Conservation (phyloP, 495 filamentous ascomycete genomes). For the Glarea lozoyensis region DNA sequence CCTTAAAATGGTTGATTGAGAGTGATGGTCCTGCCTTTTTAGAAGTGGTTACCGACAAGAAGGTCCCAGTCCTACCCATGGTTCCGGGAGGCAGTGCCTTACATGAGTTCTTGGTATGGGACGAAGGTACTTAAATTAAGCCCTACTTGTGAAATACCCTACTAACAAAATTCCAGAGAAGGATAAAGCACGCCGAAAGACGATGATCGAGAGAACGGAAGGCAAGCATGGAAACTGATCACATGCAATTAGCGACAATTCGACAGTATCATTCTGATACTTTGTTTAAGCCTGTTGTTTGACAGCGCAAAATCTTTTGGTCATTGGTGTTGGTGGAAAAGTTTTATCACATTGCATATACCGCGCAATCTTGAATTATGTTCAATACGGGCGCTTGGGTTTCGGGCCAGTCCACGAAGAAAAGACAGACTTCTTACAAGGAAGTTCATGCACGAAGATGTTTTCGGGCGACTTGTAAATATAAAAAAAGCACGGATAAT, state of each 20-base stretch:
- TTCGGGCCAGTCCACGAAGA: too few species aligned
- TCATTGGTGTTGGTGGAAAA: too few species aligned
- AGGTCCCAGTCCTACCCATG: conserved; percentile 98
- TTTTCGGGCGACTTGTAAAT: too few species aligned
- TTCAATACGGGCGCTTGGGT: too few species aligned
- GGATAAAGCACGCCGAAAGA: conserved; percentile 61
- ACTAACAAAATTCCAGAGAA: conserved; percentile 47
- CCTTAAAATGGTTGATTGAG: conserved; percentile 82
- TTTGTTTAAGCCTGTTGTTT: too few species aligned
- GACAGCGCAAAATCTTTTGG: too few species aligned
- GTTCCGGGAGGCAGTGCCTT: conserved; percentile 79
- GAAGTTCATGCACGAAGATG: too few species aligned
- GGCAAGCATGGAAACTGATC: conserved; percentile 30
- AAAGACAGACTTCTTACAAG: too few species aligned
- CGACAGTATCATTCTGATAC: neutral
- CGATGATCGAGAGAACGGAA: conserved; percentile 62
- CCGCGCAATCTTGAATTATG: too few species aligned
- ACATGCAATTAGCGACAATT: neutral
- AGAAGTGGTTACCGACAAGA: conserved; percentile 61
- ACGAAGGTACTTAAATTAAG: conserved; percentile 49
- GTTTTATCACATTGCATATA: too few species aligned
- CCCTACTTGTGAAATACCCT: neutral
- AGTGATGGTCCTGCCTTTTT: conserved; percentile 70
- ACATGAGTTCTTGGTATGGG: conserved; percentile 91
- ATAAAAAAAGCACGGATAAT: too few species aligned